Percentiles rank a stretch among this genome's conserved stretches.
Evolutionary conservation across 2,329 filamentous ascomycete species (phyloP).

Genomic region (Ramularia collo-cygni): DNA sequence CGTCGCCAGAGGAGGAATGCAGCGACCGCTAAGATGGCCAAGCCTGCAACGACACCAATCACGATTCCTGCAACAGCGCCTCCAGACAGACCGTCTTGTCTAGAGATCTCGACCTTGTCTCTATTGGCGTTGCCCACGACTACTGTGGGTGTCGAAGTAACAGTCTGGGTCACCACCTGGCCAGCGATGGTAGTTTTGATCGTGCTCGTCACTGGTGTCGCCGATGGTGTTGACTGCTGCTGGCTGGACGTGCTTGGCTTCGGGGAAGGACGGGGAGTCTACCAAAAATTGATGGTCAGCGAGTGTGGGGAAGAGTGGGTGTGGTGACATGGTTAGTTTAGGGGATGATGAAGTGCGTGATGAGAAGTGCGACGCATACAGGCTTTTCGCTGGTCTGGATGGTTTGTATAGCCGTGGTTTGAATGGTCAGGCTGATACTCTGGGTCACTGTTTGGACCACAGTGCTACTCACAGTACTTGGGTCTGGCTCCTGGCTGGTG

Average conservation of each 20-base stretch:
- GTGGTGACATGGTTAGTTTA: no score
- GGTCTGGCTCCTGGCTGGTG: constrained; percentile 18
- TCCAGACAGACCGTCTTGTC: constrained; percentile 27
- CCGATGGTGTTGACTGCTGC: constrained; percentile 14
- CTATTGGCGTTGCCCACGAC: constrained; percentile 15
- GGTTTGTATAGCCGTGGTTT: no score
- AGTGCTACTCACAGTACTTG: constrained; percentile 25
- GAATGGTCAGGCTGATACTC: constrained; percentile 9
- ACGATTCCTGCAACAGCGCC: constrained; percentile 41
- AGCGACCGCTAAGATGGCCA: constrained; percentile 33
- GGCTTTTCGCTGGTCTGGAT: constrained; percentile 2
- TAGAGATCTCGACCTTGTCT: constrained; percentile 14
- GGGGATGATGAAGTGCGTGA: constrained; percentile 11
- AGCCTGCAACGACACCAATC: constrained; percentile 34
- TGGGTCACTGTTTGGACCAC: constrained; percentile 20
- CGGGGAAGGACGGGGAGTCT: constrained; percentile 4
- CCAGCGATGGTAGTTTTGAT: constrained; percentile 40
- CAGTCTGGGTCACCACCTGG: constrained; percentile 37
- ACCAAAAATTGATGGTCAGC: constrained; percentile 5
- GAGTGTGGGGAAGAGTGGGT: constrained; percentile 4
- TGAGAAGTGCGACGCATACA: constrained; percentile 24
- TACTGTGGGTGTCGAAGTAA: constrained; percentile 35
- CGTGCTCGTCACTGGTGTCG: constrained; percentile 30
- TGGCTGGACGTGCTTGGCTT: constrained; percentile 10
- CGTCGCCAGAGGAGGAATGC: constrained; percentile 37